Percentiles rank a stretch among this genome's conserved stretches.
phyloP scores from a whole-genome alignment of 352 stramenopile genomes.

The Phytophthora tubulina region DNA sequence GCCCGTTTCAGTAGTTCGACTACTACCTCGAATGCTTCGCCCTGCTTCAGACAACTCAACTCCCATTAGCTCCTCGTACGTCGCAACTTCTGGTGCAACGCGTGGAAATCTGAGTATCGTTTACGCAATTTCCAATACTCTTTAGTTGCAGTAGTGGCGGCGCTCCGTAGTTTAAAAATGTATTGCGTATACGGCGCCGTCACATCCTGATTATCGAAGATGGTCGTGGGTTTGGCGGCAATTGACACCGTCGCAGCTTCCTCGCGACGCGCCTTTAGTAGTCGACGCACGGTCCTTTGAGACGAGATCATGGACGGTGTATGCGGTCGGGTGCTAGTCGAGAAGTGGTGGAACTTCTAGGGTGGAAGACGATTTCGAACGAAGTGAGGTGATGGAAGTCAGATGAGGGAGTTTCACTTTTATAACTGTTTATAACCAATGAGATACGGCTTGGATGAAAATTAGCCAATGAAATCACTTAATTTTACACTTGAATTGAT shows the following conservation, averaged over 20 bases:
- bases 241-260: conserved; percentile 34
- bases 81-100: conserved; percentile 29
- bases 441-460: background rate
- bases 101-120: conserved; percentile 40
- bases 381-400: background rate
- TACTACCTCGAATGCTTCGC: conserved; percentile 18
- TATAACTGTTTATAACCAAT: conserved; percentile 11
- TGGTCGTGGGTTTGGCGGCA: conserved; percentile 23
- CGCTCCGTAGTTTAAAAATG: conserved; percentile 34
- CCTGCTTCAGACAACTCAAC: conserved; percentile 24
- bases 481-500: conserved; percentile 16
- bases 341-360: conserved; percentile 9
- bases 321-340: background rate
- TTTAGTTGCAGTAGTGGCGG: conserved; percentile 4
- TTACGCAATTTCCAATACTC: conserved; percentile 41
- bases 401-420: background rate
- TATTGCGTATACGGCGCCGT: conserved; percentile 44
- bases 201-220: conserved; percentile 37
- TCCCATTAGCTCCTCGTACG: conserved; percentile 28
- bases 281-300: conserved; percentile 16
- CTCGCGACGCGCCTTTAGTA: conserved; percentile 32
- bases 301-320: conserved; percentile 1
- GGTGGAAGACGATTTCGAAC: background rate
- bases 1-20: conserved; percentile 22
- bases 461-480: conserved; percentile 27